phyloP scores from a whole-genome alignment of 73 alveolate genomes.

The Paramecium sonneborni region DNA sequence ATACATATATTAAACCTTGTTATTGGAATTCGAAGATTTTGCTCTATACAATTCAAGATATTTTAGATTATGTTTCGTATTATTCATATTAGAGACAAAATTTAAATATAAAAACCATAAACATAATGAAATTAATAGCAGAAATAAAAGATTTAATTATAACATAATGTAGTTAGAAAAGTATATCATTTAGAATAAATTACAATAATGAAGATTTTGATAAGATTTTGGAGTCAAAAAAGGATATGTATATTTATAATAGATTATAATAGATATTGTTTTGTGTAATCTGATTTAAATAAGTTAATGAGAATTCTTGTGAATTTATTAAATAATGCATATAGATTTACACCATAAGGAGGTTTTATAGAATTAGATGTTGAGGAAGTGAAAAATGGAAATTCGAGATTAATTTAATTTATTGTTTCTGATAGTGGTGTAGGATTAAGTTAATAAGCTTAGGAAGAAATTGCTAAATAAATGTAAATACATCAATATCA shows the following conservation, averaged over 20 bases:
- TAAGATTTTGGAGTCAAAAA: not conserved
- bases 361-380: slow-evolving; percentile 18
- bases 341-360: slow-evolving; percentile 41
- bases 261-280: not conserved
- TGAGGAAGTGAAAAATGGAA: not conserved
- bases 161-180: not conserved
- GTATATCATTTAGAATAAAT: not conserved
- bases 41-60: not conserved
- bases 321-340: slow-evolving; percentile 39
- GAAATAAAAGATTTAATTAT: not conserved
- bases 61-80: slow-evolving; percentile 13
- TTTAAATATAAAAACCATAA: not conserved
- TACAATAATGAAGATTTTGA: not conserved
- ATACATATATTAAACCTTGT: slow-evolving; percentile 1
- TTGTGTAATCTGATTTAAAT: not conserved
- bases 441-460: not conserved
- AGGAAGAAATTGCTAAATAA: not conserved
- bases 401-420: not conserved
- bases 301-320: not conserved
- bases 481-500: not conserved
- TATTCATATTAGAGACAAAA: not conserved
- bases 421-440: slow-evolving; percentile 14
- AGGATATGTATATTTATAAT: not conserved
- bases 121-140: not conserved
- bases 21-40: not conserved